phyloP scores from a whole-genome alignment of 371 early-diverging fungal species.

The Mortierella polycephala region DNA sequence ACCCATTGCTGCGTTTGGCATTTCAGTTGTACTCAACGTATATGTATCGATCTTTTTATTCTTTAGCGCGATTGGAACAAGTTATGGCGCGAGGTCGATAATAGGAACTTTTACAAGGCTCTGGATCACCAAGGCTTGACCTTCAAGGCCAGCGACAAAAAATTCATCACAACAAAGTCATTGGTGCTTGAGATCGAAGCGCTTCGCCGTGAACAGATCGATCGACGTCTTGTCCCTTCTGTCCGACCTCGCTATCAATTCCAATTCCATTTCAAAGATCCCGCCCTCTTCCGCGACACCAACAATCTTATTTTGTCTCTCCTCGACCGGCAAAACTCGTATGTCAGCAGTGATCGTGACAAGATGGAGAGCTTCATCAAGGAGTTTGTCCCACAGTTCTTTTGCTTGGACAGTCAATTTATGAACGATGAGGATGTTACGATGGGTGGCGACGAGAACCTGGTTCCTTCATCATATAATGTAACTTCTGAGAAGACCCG shows the following conservation, averaged over 20 bases:
- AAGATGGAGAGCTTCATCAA: conserved; percentile 80
- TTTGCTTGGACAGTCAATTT: conserved; percentile 64
- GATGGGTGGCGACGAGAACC: conserved; percentile 50
- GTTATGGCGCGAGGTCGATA: conserved; percentile 95
- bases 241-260: conserved; percentile 66
- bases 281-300: conserved; percentile 71
- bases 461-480: conserved; percentile 40
- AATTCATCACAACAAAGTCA: conserved; percentile 79
- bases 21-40: too few species aligned
- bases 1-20: too few species aligned
- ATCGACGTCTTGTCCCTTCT: conserved; percentile 51
- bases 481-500: conserved; percentile 38
- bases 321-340: conserved; percentile 64
- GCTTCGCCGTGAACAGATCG: conserved; percentile 63
- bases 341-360: conserved; percentile 71
- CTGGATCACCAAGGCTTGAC: conserved; percentile 94
- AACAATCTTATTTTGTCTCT: conserved; percentile 68
- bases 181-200: conserved; percentile 89
- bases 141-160: conserved; percentile 92
- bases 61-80: conserved; percentile 90
- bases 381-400: conserved; percentile 79
- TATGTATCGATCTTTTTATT: neutral
- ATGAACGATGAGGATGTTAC: conserved; percentile 57
- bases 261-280: conserved; percentile 69
- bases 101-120: conserved; percentile 96